phyloP scores from a whole-genome alignment of 306 rosid genomes.

The Albizia julibrissin region DNA sequence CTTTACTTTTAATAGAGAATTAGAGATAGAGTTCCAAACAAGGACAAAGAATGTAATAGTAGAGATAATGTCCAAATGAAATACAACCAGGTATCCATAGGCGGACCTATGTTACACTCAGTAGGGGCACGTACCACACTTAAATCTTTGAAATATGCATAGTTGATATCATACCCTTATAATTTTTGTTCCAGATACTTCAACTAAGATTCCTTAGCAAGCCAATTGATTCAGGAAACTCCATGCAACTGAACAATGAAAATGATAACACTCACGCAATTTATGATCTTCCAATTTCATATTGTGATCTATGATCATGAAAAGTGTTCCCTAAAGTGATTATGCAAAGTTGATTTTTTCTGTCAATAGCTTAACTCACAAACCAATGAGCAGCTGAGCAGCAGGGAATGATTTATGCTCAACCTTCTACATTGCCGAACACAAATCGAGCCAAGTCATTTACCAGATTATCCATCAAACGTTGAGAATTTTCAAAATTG shows the following conservation, averaged over 20 bases:
- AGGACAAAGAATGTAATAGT: neutral
- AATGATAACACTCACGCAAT: neutral
- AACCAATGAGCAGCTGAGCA: neutral
- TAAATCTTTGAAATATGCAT: neutral
- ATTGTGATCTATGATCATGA: neutral
- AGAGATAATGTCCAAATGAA: neutral
- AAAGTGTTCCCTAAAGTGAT: neutral
- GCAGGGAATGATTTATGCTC: neutral
- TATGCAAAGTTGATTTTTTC: neutral
- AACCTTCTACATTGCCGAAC: neutral
- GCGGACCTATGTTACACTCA: neutral
- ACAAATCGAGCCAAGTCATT: neutral
- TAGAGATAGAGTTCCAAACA: neutral
- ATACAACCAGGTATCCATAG: neutral
- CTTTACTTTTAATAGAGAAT: neutral
- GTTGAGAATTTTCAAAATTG: neutral
- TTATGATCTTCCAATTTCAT: neutral
- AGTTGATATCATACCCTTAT: neutral
- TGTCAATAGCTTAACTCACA: neutral
- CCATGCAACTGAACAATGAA: neutral
- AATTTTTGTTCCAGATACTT: neutral
- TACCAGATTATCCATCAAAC: neutral
- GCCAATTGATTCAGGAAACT: neutral
- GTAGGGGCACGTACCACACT: neutral
- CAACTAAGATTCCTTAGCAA: neutral